Percentiles rank a stretch among this genome's conserved stretches.
phyloP scores from a whole-genome alignment of 2,329 filamentous ascomycete genomes.

The Chaetomium strumarium region DNA sequence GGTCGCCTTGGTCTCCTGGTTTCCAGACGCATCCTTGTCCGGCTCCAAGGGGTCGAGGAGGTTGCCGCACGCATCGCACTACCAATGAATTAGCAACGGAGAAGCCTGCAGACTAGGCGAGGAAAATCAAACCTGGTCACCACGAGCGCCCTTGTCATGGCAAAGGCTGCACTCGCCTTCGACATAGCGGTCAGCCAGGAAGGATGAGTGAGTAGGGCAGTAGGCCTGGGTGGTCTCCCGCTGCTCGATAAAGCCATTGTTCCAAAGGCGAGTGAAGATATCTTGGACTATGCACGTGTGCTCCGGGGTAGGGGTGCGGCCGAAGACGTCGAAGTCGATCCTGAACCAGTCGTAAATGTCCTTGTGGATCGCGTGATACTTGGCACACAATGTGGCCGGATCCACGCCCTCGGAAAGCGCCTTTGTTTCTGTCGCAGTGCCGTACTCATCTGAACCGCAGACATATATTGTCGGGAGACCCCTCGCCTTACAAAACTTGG shows the following conservation, averaged over 20 bases:
- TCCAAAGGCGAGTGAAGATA: slow-evolving; percentile 80
- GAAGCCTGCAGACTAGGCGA: too few species aligned
- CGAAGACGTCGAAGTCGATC: slow-evolving; percentile 91
- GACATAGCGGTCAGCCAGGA: slow-evolving; percentile 81
- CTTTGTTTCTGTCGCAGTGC: slow-evolving; percentile 93
- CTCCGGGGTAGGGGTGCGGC: slow-evolving; percentile 79
- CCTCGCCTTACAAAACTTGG: slow-evolving; percentile 73
- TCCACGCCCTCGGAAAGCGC: slow-evolving; percentile 81
- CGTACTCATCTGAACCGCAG: slow-evolving; percentile 89
- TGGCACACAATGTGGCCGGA: slow-evolving; percentile 79
- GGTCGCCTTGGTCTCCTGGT: slow-evolving; percentile 22
- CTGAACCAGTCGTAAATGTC: slow-evolving; percentile 96
- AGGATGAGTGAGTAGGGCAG: slow-evolving; percentile 70
- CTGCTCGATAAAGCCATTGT: slow-evolving; percentile 85
- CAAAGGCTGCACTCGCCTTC: slow-evolving; percentile 75
- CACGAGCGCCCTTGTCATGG: slow-evolving; percentile 62
- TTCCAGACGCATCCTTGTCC: slow-evolving; percentile 33
- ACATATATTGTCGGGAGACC: slow-evolving; percentile 76
- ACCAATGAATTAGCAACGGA: slow-evolving; percentile 1
- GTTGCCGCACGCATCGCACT: slow-evolving; percentile 56
- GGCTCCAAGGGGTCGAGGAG: slow-evolving; percentile 64
- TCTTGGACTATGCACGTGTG: slow-evolving; percentile 92
- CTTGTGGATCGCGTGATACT: slow-evolving; percentile 86
- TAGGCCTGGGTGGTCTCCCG: slow-evolving; percentile 83
- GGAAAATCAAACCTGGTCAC: slow-evolving; percentile 40